Evolutionary conservation across 306 rosid species (phyloP).

Genomic region (Cicer pinnatifidum): DNA sequence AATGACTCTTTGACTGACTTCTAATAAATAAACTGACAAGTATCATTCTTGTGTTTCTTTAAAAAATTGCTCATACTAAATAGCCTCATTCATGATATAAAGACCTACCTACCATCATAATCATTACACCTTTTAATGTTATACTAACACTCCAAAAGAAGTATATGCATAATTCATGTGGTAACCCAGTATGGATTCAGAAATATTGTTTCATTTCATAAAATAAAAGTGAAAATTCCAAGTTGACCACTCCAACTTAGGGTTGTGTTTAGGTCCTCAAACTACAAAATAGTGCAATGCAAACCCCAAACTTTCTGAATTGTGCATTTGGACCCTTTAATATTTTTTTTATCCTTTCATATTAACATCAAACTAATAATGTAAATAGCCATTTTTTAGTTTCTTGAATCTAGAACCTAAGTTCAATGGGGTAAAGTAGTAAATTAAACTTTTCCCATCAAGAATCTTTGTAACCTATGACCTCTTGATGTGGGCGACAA

Average conservation of each 20-base stretch:
- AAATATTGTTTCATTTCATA: constrained; percentile 25
- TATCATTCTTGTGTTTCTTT: too few species aligned
- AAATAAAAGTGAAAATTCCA: background rate
- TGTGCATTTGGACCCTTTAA: background rate
- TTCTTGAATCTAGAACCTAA: background rate
- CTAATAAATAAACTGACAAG: too few species aligned
- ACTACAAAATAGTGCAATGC: background rate
- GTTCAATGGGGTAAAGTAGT: background rate
- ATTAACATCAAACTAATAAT: background rate
- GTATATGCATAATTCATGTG: constrained; percentile 14
- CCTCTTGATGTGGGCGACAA: background rate
- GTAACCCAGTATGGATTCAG: background rate
- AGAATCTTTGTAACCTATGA: background rate
- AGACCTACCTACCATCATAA: background rate
- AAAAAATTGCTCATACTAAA: too few species aligned
- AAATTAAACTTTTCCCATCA: constrained; percentile 2
- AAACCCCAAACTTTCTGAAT: background rate
- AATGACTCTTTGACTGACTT: too few species aligned
- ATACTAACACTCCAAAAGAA: constrained; percentile 14
- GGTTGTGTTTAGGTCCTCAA: background rate
- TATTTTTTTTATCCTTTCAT: background rate
- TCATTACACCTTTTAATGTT: background rate
- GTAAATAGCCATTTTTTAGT: background rate
- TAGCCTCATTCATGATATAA: too few species aligned
- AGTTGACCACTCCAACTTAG: background rate